phyloP scores from a whole-genome alignment of 257 asterid genomes.

The Primulina eburnea region DNA sequence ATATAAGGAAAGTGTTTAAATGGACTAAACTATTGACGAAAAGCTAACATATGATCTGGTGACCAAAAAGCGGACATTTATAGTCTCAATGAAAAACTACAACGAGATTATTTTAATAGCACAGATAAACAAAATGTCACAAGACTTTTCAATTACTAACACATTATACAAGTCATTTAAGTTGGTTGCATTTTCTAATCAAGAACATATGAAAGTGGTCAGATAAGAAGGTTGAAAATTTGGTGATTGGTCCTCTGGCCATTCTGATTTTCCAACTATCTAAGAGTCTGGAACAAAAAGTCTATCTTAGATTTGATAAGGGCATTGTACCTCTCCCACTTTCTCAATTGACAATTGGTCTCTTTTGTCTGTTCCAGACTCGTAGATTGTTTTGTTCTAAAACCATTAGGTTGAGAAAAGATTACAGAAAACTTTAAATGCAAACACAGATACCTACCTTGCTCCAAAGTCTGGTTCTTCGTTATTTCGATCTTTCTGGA shows the following conservation, averaged over 20 bases:
- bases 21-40: neutral
- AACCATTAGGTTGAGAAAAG: constrained; percentile 11
- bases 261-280: constrained; percentile 12
- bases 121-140: constrained; percentile 5
- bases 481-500: constrained; percentile 39
- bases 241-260: constrained; percentile 17
- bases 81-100: constrained; percentile 14
- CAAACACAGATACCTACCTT: constrained; percentile 54
- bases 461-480: constrained; percentile 91
- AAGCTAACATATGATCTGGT: neutral
- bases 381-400: neutral
- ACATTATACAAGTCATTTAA: constrained; percentile 8
- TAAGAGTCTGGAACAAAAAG: neutral
- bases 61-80: constrained; percentile 14
- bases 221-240: constrained; percentile 18
- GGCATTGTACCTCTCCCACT: neutral
- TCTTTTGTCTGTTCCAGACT: neutral
- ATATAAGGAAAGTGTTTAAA: constrained; percentile 28
- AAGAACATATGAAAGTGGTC: constrained; percentile 9
- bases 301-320: neutral
- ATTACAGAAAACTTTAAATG: constrained; percentile 11
- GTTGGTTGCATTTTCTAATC: constrained; percentile 20
- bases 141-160: constrained; percentile 5
- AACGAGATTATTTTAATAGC: constrained; percentile 13
- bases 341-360: neutral